Conservation (phyloP, 495 filamentous ascomycete genomes). For the Podospora didyma region DNA sequence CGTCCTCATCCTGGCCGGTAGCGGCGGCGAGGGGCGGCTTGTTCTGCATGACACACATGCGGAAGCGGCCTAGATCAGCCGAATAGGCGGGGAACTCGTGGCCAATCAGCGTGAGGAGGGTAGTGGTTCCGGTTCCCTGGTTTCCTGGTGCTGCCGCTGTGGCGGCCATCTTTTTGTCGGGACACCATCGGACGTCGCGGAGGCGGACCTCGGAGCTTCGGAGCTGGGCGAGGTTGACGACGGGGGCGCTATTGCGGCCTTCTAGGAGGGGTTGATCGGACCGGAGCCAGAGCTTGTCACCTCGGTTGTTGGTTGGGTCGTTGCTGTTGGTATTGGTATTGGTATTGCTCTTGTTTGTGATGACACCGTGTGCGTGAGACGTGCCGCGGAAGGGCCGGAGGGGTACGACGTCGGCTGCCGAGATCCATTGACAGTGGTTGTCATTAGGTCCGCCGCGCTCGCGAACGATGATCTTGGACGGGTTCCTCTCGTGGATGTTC, state of each 20-base stretch:
- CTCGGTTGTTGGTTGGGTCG: slow-evolving; percentile 4
- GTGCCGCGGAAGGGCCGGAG: not conserved
- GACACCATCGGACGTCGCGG: not conserved
- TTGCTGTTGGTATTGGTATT: no score
- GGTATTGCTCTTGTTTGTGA: no score
- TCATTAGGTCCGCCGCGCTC: slow-evolving; percentile 17
- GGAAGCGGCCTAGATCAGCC: not conserved
- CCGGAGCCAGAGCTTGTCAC: slow-evolving; percentile 14
- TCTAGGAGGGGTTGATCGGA: slow-evolving; percentile 9
- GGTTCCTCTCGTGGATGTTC: slow-evolving; percentile 1
- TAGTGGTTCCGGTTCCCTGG: not conserved
- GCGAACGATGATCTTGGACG: slow-evolving; percentile 18
- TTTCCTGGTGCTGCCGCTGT: not conserved
- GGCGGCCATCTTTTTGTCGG: not conserved
- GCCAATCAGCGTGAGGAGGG: slow-evolving; percentile 7
- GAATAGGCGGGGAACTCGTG: not conserved
- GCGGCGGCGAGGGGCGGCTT: no score
- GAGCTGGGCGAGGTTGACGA: slow-evolving; percentile 11
- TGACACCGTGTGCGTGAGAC: slow-evolving; percentile 9
- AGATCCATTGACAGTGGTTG: slow-evolving; percentile 25
- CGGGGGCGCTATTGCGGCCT: slow-evolving; percentile 5
- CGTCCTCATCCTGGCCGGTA: not conserved
- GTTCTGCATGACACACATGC: slow-evolving; percentile 4
- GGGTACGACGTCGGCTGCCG: slow-evolving; percentile 14
- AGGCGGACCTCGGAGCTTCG: slow-evolving; percentile 1